A percentile compares a stretch with the other conserved stretches of the same genome.
Evolutionary conservation across 139 green algal genomes (phyloP).

Genomic region (Chlorokybus atmophyticus): DNA sequence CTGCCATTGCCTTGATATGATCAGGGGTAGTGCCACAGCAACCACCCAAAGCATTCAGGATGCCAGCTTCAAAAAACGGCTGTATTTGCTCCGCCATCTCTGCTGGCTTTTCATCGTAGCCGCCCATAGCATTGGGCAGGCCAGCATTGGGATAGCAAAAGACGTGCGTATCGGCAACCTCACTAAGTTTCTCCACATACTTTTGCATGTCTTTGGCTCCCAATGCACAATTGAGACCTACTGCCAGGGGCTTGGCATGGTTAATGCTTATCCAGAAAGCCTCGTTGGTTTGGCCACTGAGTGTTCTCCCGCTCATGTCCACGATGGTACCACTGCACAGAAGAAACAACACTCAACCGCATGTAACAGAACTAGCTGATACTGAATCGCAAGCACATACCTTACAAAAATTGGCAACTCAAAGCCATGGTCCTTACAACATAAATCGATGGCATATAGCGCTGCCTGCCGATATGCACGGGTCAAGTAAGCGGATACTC

Average conservation of each 20-base stretch:
- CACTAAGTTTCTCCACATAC: constrained; percentile 82
- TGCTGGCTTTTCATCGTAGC: constrained; percentile 86
- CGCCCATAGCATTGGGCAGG: constrained; percentile 95
- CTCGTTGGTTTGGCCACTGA: constrained; percentile 96
- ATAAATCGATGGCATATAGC: constrained; percentile 78
- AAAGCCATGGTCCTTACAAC: constrained; percentile 64
- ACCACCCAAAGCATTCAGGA: constrained; percentile 89
- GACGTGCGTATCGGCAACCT: constrained; percentile 76
- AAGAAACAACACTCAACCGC: too few species aligned
- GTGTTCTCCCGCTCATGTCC: constrained; percentile 83
- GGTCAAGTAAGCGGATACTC: too few species aligned
- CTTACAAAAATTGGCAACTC: constrained; percentile 87
- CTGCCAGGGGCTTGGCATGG: constrained; percentile 79
- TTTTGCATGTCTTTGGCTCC: constrained; percentile 84
- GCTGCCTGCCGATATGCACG: constrained; percentile 44
- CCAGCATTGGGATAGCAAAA: constrained; percentile 97
- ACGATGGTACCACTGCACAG: constrained; percentile 92
- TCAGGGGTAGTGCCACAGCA: constrained; percentile 84
- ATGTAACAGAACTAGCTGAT: too few species aligned
- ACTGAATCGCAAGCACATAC: too few species aligned
- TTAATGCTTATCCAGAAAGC: constrained; percentile 91
- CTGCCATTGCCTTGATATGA: constrained; percentile 74
- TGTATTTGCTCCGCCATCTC: constrained; percentile 89
- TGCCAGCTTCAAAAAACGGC: constrained; percentile 68
- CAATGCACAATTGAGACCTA: constrained; percentile 95